phyloP scores from a whole-genome alignment of 306 rosid genomes.

The Pyrus pyrifolia region DNA sequence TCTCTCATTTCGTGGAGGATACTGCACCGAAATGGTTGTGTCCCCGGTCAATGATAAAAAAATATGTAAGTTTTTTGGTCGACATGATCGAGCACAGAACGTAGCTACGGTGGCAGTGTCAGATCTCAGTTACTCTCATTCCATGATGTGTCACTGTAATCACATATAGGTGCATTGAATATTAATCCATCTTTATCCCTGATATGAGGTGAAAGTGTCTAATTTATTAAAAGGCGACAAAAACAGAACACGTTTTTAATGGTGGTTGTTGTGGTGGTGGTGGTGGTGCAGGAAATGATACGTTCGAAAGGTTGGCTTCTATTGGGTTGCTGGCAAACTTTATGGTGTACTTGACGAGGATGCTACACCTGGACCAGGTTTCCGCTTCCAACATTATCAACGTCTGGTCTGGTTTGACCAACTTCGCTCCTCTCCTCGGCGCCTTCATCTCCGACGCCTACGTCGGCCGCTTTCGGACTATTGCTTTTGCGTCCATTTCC shows the following conservation, averaged over 20 bases:
- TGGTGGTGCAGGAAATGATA: conserved; percentile 59
- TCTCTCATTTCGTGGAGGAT: neutral
- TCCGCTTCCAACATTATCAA: conserved; percentile 52
- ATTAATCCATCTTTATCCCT: neutral
- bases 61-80: neutral
- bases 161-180: neutral
- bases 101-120: neutral
- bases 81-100: neutral
- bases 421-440: conserved; percentile 62
- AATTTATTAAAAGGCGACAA: neutral
- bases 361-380: conserved; percentile 64
- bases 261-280: neutral
- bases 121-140: neutral
- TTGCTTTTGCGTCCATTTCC: conserved; percentile 57
- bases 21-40: neutral
- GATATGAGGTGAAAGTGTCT: neutral
- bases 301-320: conserved; percentile 69
- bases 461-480: conserved; percentile 64
- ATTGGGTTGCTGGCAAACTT: conserved; percentile 72
- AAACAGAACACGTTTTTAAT: neutral
- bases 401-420: conserved; percentile 56
- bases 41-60: neutral
- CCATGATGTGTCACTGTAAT: neutral
- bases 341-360: conserved; percentile 63
- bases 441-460: conserved; percentile 83